Percentiles rank a stretch among this genome's conserved stretches.
These are phyloP conservation scores for Clarireedia sp. DNA, from an alignment of 2,329 filamentous ascomycete species.

Conservation along the genomic window DNA sequence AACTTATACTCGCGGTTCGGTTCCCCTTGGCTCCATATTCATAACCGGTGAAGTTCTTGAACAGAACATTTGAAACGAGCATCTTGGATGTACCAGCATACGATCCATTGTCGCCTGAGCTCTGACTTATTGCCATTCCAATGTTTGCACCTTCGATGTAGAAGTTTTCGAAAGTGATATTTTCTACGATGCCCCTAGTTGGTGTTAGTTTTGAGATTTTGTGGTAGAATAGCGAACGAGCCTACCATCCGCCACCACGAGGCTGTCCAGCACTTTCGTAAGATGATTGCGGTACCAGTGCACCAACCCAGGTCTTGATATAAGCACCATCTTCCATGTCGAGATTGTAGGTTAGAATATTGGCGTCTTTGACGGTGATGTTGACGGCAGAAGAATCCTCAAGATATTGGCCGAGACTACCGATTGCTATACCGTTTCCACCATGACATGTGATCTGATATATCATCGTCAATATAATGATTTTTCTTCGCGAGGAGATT, in stretches of 20 bases:
- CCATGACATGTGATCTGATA: conserved; percentile 37
- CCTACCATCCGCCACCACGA: conserved; percentile 42
- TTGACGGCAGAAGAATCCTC: conserved; percentile 45
- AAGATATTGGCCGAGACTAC: conserved; percentile 46
- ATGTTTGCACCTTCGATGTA: conserved; percentile 37
- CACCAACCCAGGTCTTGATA: conserved; percentile 50
- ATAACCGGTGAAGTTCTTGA: conserved; percentile 44
- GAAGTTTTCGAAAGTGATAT: conserved; percentile 46
- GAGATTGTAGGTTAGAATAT: conserved; percentile 37
- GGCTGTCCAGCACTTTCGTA: conserved; percentile 44
- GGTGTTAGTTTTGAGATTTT: neutral
- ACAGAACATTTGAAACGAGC: conserved; percentile 40
- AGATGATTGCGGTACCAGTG: conserved; percentile 34
- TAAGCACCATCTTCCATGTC: conserved; percentile 43
- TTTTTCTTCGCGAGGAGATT: neutral
- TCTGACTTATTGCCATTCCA: conserved; percentile 39
- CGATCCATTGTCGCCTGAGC: conserved; percentile 42
- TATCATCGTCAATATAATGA: neutral
- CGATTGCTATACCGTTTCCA: conserved; percentile 49
- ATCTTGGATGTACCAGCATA: conserved; percentile 42
- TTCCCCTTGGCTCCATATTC: conserved; percentile 29
- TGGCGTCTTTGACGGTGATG: conserved; percentile 39
- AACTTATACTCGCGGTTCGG: conserved; percentile 37
- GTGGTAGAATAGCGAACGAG: neutral
- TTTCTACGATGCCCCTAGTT: conserved; percentile 37